A percentile compares a stretch with the other conserved stretches of the same genome.
Evolutionary conservation across 306 rosid species (phyloP).

Genomic region (Astragalus membranaceus): DNA sequence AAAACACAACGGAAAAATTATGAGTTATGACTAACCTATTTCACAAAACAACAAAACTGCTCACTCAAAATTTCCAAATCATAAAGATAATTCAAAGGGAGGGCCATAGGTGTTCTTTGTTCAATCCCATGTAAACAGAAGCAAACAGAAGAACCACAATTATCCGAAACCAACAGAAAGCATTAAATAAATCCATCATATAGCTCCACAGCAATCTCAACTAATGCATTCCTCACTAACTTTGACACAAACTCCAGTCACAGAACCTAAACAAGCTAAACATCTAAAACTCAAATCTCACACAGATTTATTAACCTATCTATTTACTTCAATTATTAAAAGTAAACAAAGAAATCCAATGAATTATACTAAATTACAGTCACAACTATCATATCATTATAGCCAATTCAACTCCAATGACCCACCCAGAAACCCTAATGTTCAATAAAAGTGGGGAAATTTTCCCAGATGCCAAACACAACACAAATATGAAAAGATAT

Average conservation of each 20-base stretch:
- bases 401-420: neutral
- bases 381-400: neutral
- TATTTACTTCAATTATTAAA: neutral
- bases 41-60: neutral
- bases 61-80: neutral
- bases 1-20: neutral
- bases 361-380: neutral
- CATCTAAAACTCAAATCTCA: neutral
- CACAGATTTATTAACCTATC: neutral
- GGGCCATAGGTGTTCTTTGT: neutral
- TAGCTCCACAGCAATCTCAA: neutral
- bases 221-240: neutral
- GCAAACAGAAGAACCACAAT: neutral
- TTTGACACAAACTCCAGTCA: neutral
- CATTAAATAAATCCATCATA: neutral
- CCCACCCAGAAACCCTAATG: slow-evolving; percentile 9
- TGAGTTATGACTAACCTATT: neutral
- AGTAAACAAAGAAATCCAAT: neutral
- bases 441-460: neutral
- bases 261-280: slow-evolving; percentile 7
- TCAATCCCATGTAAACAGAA: neutral
- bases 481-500: neutral
- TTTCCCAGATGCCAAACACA: slow-evolving; percentile 1
- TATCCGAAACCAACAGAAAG: neutral
- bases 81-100: neutral